A percentile compares a stretch with the other conserved stretches of the same genome.
Conservation (phyloP, 139 green algal species). For the Pleodorina starrii region DNA sequence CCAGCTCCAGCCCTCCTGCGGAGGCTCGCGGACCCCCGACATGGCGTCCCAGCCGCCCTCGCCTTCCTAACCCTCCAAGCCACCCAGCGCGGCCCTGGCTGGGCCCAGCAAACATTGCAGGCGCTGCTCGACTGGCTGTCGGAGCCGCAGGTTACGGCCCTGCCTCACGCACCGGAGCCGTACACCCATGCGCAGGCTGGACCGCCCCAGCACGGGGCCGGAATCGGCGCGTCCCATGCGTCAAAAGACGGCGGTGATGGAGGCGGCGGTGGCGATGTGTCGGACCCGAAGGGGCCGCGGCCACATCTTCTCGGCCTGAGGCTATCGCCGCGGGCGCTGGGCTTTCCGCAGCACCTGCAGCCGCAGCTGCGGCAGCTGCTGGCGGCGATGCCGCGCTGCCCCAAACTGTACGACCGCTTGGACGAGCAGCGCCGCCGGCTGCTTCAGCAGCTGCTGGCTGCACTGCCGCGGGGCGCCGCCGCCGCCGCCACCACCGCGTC, state of each 20-base stretch:
- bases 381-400: not conserved
- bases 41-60: not conserved
- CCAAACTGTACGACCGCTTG: not conserved
- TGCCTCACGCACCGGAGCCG: not conserved
- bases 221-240: not conserved
- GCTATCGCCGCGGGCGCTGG: not conserved
- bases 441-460: not conserved
- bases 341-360: not conserved
- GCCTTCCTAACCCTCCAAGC: not conserved
- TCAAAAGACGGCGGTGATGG: too few species aligned
- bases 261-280: too few species aligned
- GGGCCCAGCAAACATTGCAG: not conserved
- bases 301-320: not conserved
- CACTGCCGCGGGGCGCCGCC: not conserved
- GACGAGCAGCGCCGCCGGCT: not conserved
- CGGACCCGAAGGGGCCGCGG: not conserved
- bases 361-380: not conserved
- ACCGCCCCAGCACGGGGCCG: not conserved
- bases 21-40: not conserved
- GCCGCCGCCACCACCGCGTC: not conserved
- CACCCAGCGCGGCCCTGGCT: not conserved
- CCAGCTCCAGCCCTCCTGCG: not conserved
- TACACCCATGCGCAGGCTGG: not conserved
- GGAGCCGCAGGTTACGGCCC: not conserved
- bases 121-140: not conserved